Percentiles rank a stretch among this genome's conserved stretches.
phyloP scores from a whole-genome alignment of 129 eudicot genomes.

The Apium graveolens region DNA sequence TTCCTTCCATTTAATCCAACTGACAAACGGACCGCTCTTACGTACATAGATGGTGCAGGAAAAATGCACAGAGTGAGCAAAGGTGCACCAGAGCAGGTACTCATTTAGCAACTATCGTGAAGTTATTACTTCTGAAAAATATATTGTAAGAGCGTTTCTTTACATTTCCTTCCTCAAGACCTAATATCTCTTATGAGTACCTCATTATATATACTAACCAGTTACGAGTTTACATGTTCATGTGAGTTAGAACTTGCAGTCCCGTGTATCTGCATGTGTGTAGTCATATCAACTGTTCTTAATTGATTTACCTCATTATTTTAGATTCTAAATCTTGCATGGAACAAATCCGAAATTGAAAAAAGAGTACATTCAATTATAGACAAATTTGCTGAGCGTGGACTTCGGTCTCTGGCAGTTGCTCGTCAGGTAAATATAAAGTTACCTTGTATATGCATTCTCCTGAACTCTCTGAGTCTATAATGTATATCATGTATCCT shows the following conservation, averaged over 20 bases:
- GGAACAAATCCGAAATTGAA: constrained; percentile 44
- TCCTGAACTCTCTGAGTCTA: neutral
- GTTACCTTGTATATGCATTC: neutral
- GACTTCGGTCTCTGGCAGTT: constrained; percentile 81
- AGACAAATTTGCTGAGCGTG: constrained; percentile 83
- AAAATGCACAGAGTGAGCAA: constrained; percentile 85
- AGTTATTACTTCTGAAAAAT: neutral
- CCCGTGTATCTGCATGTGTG: neutral
- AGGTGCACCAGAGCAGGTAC: constrained; percentile 92
- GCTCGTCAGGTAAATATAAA: constrained; percentile 57
- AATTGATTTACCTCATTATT: neutral
- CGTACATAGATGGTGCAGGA: constrained; percentile 62
- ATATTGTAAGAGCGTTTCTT: neutral
- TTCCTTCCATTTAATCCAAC: constrained; percentile 85
- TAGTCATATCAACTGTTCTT: neutral
- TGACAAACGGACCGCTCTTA: constrained; percentile 86
- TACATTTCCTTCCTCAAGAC: neutral
- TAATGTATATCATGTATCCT: neutral
- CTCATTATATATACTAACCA: neutral
- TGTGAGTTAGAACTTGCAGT: neutral
- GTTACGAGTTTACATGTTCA: neutral
- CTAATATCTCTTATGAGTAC: neutral
- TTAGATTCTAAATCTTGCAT: neutral
- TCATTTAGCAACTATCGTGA: neutral
- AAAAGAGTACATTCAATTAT: constrained; percentile 64